phyloP scores from a whole-genome alignment of 495 filamentous ascomycete species.

The Tuber melanosporum region DNA sequence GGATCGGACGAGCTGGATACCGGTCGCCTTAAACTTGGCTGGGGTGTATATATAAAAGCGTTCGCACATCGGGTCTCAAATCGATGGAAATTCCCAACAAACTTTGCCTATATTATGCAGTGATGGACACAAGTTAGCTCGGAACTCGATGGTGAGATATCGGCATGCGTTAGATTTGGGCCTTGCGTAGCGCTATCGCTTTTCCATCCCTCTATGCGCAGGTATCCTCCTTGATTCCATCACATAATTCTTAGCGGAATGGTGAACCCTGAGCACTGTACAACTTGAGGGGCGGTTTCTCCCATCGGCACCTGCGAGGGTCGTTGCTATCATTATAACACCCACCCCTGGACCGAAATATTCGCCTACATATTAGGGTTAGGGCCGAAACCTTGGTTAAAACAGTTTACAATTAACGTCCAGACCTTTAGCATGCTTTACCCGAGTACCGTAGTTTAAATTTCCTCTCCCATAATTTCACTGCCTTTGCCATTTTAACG shows the following conservation, averaged over 20 bases:
- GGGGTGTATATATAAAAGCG: background rate
- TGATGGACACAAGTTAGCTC: background rate
- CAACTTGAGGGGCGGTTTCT: background rate
- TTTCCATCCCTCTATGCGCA: background rate
- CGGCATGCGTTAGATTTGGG: background rate
- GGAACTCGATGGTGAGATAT: background rate
- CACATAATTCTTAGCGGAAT: background rate
- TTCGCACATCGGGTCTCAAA: background rate
- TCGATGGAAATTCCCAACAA: background rate
- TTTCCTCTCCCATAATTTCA: no score
- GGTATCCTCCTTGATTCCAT: background rate
- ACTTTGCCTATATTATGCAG: background rate
- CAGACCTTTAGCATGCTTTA: background rate
- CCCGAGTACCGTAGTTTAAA: background rate
- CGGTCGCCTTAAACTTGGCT: background rate
- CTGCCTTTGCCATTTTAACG: no score
- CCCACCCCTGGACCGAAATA: background rate
- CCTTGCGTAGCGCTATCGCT: background rate
- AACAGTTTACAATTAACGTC: background rate
- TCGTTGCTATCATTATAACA: background rate
- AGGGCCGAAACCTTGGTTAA: background rate
- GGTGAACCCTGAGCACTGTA: background rate
- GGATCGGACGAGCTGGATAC: background rate
- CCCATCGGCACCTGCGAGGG: background rate
- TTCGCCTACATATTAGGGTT: background rate